phyloP scores from a whole-genome alignment of 768 basidiomycete species.

The Mycena filopes region DNA sequence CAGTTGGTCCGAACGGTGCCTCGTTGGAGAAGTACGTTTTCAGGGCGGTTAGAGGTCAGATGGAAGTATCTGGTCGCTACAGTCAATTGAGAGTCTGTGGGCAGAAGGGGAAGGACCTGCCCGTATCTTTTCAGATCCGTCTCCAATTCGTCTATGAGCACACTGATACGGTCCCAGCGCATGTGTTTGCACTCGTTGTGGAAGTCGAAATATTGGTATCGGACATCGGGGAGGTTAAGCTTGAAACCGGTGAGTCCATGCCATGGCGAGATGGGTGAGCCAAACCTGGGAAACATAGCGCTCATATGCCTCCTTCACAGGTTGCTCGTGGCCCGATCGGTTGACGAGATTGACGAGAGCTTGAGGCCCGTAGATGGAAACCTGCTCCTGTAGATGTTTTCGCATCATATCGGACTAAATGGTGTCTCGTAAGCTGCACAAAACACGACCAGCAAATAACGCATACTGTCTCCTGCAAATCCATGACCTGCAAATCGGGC shows the following conservation, averaged over 20 bases:
- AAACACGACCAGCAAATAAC: neutral
- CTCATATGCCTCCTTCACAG: constrained; percentile 96
- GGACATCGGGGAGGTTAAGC: constrained; percentile 73
- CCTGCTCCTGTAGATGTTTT: constrained; percentile 79
- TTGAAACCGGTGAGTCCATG: constrained; percentile 40
- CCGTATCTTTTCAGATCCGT: constrained; percentile 76
- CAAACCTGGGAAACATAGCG: constrained; percentile 72
- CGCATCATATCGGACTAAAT: constrained; percentile 74
- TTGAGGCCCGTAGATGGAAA: constrained; percentile 79
- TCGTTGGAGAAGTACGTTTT: constrained; percentile 68
- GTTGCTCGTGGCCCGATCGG: constrained; percentile 91
- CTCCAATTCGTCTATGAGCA: constrained; percentile 81
- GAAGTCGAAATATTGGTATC: constrained; percentile 97
- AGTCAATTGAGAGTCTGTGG: neutral
- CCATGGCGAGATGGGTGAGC: constrained; percentile 10
- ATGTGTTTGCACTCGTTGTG: constrained; percentile 94
- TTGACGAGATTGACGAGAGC: constrained; percentile 92
- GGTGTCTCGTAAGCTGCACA: constrained; percentile 5
- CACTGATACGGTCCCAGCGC: constrained; percentile 92
- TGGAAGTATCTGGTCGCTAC: constrained; percentile 78
- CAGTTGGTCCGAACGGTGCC: constrained; percentile 94
- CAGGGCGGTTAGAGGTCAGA: constrained; percentile 57
- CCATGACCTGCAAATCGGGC: constrained; percentile 97
- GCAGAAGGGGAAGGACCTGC: constrained; percentile 49
- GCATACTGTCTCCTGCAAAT: constrained; percentile 81